These are phyloP conservation scores for Thalassiosira mediterranea DNA, from an alignment of 352 stramenopile species.

Conservation along the genomic window DNA sequence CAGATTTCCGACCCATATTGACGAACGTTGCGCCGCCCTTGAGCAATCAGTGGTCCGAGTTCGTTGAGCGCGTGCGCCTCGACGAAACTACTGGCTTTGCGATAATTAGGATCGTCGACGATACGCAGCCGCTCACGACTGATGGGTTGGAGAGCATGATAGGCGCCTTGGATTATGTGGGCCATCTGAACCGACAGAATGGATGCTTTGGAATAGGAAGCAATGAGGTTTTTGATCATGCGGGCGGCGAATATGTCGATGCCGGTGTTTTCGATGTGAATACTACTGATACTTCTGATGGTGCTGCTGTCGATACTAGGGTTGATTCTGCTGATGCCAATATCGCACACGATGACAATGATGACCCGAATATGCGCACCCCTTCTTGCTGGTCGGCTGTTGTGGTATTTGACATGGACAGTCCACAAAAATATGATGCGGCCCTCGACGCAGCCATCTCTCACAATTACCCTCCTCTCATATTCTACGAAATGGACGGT, in stretches of 20 bases:
- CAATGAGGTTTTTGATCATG: no score
- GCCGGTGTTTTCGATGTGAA: background rate
- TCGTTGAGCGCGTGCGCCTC: background rate
- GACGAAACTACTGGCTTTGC: background rate
- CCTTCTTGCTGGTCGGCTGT: no score
- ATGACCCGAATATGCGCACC: no score
- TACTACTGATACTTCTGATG: background rate
- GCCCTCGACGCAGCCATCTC: no score
- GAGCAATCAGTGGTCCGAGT: background rate
- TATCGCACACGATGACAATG: no score
- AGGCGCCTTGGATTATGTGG: background rate
- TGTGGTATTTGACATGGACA: no score
- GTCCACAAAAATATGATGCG: no score
- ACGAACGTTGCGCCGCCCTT: background rate
- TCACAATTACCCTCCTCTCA: no score
- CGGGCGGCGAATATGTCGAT: no score
- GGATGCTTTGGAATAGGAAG: background rate
- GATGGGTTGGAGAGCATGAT: background rate
- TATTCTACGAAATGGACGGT: no score
- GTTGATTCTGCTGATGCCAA: no score
- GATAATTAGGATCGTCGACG: background rate
- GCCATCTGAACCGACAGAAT: background rate
- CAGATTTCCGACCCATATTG: background rate
- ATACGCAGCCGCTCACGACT: background rate
- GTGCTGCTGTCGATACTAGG: no score